phyloP scores from a whole-genome alignment of 1,139 yeast species.

The Suhomyces ambrosiae region DNA sequence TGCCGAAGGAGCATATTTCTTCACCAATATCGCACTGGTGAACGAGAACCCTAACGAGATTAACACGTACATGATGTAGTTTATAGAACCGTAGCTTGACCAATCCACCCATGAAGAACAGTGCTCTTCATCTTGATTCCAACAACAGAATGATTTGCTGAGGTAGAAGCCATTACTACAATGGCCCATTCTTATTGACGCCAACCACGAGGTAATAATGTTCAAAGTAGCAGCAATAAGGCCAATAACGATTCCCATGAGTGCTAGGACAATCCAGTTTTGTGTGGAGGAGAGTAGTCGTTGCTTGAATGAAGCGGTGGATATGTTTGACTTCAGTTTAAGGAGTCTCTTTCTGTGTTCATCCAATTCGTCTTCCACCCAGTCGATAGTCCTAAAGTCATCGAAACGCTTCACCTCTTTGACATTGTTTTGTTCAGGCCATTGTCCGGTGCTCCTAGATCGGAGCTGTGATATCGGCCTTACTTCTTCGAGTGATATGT shows the following conservation, averaged over 20 bases:
- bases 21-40: slow-evolving; percentile 68
- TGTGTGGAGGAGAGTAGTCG: slow-evolving; percentile 52
- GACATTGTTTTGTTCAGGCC: slow-evolving; percentile 41
- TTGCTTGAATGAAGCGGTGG: slow-evolving; percentile 23
- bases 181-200: slow-evolving; percentile 75
- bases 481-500: slow-evolving; percentile 2
- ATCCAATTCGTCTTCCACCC: slow-evolving; percentile 75
- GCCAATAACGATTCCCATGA: slow-evolving; percentile 78
- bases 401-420: slow-evolving; percentile 50
- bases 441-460: slow-evolving; percentile 36
- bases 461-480: slow-evolving; percentile 3
- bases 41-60: slow-evolving; percentile 65
- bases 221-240: slow-evolving; percentile 79
- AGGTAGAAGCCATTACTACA: slow-evolving; percentile 72
- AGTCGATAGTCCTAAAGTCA: slow-evolving; percentile 73
- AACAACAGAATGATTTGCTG: slow-evolving; percentile 79
- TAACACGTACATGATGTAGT: slow-evolving; percentile 60
- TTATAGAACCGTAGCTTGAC: slow-evolving; percentile 44
- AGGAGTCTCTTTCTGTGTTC: slow-evolving; percentile 50
- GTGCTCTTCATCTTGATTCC: slow-evolving; percentile 53
- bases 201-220: slow-evolving; percentile 83
- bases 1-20: slow-evolving; percentile 79
- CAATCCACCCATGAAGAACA: slow-evolving; percentile 63
- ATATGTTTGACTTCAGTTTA: slow-evolving; percentile 20
- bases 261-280: slow-evolving; percentile 74